Percentiles rank a stretch among this genome's conserved stretches.
phyloP scores from a whole-genome alignment of 2,329 filamentous ascomycete genomes.

The Sphaerulina vaccinii region DNA sequence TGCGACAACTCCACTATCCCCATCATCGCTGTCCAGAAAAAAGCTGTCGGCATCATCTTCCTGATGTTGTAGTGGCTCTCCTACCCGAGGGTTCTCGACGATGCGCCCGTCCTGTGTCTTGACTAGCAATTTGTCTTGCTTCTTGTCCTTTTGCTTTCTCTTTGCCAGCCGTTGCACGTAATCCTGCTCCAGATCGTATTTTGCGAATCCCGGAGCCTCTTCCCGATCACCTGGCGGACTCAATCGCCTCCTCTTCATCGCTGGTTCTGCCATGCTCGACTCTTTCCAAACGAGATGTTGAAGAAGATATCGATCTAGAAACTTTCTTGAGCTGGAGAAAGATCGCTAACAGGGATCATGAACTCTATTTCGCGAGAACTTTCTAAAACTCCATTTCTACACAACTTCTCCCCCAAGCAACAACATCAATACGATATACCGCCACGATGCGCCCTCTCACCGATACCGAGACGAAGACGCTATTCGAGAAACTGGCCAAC shows the following conservation, averaged over 20 bases:
- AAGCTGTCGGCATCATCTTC: slow-evolving; percentile 63
- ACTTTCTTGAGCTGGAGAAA: not conserved
- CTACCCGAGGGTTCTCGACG: slow-evolving; percentile 49
- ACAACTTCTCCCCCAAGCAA: no score
- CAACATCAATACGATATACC: not conserved
- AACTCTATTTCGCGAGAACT: slow-evolving; percentile 6
- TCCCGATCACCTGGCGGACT: slow-evolving; percentile 46
- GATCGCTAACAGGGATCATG: not conserved
- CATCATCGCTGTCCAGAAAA: slow-evolving; percentile 57
- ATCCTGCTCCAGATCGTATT: slow-evolving; percentile 89
- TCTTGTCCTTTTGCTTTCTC: slow-evolving; percentile 62
- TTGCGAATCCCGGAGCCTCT: slow-evolving; percentile 45
- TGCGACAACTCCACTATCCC: slow-evolving; percentile 47
- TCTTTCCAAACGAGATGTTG: not conserved
- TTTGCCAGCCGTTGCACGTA: slow-evolving; percentile 82
- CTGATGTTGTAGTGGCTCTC: slow-evolving; percentile 41
- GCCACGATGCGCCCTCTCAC: slow-evolving; percentile 75
- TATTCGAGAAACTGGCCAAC: slow-evolving; percentile 90
- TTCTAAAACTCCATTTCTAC: no score
- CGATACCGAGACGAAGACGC: slow-evolving; percentile 72
- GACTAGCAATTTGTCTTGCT: slow-evolving; percentile 76
- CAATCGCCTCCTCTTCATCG: slow-evolving; percentile 52
- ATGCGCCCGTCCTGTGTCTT: slow-evolving; percentile 78
- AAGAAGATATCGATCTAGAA: no score
- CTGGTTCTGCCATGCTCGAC: slow-evolving; percentile 47